Conservation (phyloP, 2,329 filamentous ascomycete genomes). For the Didymella glomerata region DNA sequence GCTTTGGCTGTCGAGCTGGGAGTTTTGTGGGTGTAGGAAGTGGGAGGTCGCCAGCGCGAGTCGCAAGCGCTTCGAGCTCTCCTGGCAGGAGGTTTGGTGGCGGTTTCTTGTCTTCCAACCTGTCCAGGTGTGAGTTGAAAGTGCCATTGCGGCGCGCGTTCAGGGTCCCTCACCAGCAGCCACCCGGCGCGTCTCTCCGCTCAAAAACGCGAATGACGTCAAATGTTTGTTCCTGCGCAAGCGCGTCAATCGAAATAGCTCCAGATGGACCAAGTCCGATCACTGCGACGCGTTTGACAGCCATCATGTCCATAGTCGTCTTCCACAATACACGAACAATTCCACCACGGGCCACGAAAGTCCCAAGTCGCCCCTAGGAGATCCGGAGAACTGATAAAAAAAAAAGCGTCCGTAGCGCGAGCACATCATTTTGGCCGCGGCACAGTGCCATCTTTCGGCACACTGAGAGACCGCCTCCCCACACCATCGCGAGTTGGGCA, state of each 20-base stretch:
- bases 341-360: not conserved
- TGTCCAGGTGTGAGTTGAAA: constrained; percentile 16
- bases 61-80: constrained; percentile 30
- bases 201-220: constrained; percentile 70
- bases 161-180: constrained; percentile 64
- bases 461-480: not conserved
- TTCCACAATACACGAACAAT: not conserved
- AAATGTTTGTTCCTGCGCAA: constrained; percentile 66
- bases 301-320: constrained; percentile 14
- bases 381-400: constrained; percentile 11
- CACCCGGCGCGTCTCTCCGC: constrained; percentile 65
- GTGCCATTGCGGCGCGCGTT: not conserved
- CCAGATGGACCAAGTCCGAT: constrained; percentile 69
- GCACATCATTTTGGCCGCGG: constrained; percentile 6
- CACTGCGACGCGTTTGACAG: constrained; percentile 60
- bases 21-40: constrained; percentile 29
- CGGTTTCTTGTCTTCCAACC: constrained; percentile 35
- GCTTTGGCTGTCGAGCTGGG: constrained; percentile 29
- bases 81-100: constrained; percentile 34
- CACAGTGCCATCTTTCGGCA: not conserved
- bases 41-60: constrained; percentile 32
- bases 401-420: constrained; percentile 13
- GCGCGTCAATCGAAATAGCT: constrained; percentile 67
- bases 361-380: constrained; percentile 5
- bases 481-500: constrained; percentile 1